A percentile compares a stretch with the other conserved stretches of the same genome.
phyloP scores from a whole-genome alignment of 805 yeast genomes.

The Zygosaccharomyces lentus region DNA sequence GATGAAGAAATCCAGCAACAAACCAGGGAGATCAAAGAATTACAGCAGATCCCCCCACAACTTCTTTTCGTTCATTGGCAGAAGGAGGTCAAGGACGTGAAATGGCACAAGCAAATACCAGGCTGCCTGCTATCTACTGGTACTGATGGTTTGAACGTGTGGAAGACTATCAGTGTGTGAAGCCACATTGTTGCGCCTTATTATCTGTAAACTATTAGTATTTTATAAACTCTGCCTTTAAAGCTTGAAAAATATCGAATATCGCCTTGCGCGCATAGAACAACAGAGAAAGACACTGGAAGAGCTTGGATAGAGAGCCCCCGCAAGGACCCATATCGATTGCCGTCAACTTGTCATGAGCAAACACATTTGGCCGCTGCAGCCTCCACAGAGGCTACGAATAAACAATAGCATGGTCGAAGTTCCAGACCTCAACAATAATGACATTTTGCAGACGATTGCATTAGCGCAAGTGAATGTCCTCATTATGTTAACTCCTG shows the following conservation, averaged over 20 bases:
- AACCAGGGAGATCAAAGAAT: constrained; percentile 67
- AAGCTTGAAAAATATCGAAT: constrained; percentile 1
- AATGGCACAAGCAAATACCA: constrained; percentile 97
- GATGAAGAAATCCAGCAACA: constrained; percentile 94
- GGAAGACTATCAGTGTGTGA: constrained; percentile 95
- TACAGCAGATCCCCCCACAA: constrained; percentile 92
- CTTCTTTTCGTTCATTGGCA: constrained; percentile 97
- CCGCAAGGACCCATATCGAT: not conserved
- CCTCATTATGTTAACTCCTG: constrained; percentile 26
- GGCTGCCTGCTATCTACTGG: constrained; percentile 95
- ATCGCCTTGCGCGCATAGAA: not conserved
- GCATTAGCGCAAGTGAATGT: constrained; percentile 28
- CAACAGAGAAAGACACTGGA: not conserved
- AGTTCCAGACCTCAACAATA: constrained; percentile 14
- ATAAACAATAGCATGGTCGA: constrained; percentile 15
- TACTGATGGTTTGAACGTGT: constrained; percentile 86
- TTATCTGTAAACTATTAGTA: constrained; percentile 6
- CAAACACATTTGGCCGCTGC: constrained; percentile 28
- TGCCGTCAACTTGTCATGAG: constrained; percentile 3
- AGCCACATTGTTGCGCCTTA: not conserved
- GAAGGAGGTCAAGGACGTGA: constrained; percentile 92
- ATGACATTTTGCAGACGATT: constrained; percentile 25
- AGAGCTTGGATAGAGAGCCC: not conserved
- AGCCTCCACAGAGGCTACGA: constrained; percentile 27
- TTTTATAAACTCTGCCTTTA: not conserved